Evolutionary conservation across 371 early-diverging fungal genomes (phyloP), one percentile per base, ranked within the genome.

Genomic region (Apophysomyces trapeziformis): DNA sequence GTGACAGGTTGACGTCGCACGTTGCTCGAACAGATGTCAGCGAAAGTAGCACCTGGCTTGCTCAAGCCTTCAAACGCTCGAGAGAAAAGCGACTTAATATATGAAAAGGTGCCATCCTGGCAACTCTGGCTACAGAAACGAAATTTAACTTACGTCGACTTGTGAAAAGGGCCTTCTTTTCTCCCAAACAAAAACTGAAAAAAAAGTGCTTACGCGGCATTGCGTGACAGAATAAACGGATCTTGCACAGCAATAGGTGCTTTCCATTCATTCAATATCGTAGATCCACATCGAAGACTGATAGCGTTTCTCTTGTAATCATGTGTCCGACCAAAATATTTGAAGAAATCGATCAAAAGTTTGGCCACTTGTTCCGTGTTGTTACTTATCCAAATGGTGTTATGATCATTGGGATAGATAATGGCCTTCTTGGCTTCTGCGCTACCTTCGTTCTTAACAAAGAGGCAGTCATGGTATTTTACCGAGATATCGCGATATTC

Each of bases 191-290:
- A 26, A 2, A 26, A 26, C 32, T 2, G 2, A 1, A 2, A 26
- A 9, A 13, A 26, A 37, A 38, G 21, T n/a, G 38, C 69, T 65
- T 69, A 69, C 69, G 69, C 65, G 16, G 64, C 63, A 37, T 69
- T 69, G 14, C 69, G 57, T 1, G 35, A 45, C 7, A 11, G 21
- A 46, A 69, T 69, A 21, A 69, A 69, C 4, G 69, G 69, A 58
- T 69, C 69, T 16, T 58, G 35, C 5, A 69, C 59, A 9, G 45
- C 69, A 16, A 69, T 41, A 4, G 4, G 1, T 38, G 38, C 7
- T 6, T 61, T 18, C 14, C 58, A 32, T 54, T 50, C 38, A 16
- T 58, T 26, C 39, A 18, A 8, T 59, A 32, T 9, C 36, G 39
- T 16, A 7, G 56, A 18, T 16, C 14, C 26, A 7, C 38, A 35